Percentiles rank a stretch among this genome's conserved stretches.
These are phyloP conservation scores for Phytophthora foliorum DNA, from an alignment of 352 stramenopile species.

Conservation along the genomic window DNA sequence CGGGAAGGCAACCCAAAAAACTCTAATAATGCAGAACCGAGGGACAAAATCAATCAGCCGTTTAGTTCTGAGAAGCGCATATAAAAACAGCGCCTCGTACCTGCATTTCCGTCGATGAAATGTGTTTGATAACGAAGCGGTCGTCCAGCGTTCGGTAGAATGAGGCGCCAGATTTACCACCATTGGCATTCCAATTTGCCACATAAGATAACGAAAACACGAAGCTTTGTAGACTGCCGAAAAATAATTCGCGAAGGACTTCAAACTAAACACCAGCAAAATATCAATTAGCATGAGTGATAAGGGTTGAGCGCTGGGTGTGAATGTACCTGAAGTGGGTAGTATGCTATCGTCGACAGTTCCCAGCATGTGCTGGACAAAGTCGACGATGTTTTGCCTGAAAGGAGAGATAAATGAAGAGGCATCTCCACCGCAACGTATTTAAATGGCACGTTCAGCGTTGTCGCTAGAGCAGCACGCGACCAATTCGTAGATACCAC, in stretches of 20 bases:
- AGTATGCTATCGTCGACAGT: slow-evolving; percentile 79
- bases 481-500: slow-evolving; percentile 75
- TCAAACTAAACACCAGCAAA: slow-evolving; percentile 78
- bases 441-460: slow-evolving; percentile 73
- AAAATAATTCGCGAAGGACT: slow-evolving; percentile 93
- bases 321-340: slow-evolving; percentile 73
- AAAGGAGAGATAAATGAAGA: slow-evolving; percentile 68
- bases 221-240: slow-evolving; percentile 67
- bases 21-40: slow-evolving; percentile 49
- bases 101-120: slow-evolving; percentile 98
- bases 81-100: slow-evolving; percentile 54
- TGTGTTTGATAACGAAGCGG: slow-evolving; percentile 98
- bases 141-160: slow-evolving; percentile 97
- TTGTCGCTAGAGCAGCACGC: slow-evolving; percentile 62
- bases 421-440: slow-evolving; percentile 64
- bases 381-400: slow-evolving; percentile 41
- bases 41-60: neutral
- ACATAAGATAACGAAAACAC: slow-evolving; percentile 89
- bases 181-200: slow-evolving; percentile 93
- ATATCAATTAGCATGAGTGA: neutral
- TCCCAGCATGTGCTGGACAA: slow-evolving; percentile 66
- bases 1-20: slow-evolving; percentile 80
- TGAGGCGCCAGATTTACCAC: slow-evolving; percentile 97
- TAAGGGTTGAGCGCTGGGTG: neutral
- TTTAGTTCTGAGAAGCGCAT: no score